A percentile compares a stretch with the other conserved stretches of the same genome.
Evolutionary conservation across 768 basidiomycete genomes (phyloP).

Genomic region (Leucosporidium scottii): DNA sequence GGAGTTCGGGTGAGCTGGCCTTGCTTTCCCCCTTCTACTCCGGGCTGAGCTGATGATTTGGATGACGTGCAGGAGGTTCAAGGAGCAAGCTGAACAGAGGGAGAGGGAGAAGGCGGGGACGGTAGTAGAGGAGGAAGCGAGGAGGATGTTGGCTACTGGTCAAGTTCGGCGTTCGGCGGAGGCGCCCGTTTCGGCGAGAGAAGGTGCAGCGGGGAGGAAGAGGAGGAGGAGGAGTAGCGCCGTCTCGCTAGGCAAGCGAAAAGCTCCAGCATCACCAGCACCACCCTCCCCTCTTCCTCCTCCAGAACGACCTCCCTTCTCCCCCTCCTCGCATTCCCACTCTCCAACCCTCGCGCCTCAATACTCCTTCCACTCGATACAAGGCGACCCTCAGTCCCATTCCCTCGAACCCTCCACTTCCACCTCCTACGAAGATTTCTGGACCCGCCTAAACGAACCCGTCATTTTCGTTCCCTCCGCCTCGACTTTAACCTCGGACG

Average conservation of each 20-base stretch:
- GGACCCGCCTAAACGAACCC: background rate
- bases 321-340: background rate
- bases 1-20: background rate
- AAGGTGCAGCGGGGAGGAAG: background rate
- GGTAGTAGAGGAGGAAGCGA: background rate
- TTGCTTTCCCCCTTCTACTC: too few relatives aligned
- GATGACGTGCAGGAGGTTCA: background rate
- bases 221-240: background rate
- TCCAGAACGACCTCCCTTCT: background rate
- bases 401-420: too few relatives aligned
- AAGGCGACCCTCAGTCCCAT: too few relatives aligned
- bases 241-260: background rate
- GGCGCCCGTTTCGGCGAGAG: too few relatives aligned
- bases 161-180: background rate
- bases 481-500: too few relatives aligned
- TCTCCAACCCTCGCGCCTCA: background rate
- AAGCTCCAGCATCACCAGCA: background rate
- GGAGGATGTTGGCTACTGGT: background rate
- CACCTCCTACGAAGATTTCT: background rate
- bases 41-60: too few relatives aligned
- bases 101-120: background rate
- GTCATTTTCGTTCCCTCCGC: background rate
- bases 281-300: background rate
- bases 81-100: background rate
- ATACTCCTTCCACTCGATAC: background rate